A percentile compares a stretch with the other conserved stretches of the same genome.
Conservation (phyloP, 345 rosid species). For the Nasturtium officinale region DNA sequence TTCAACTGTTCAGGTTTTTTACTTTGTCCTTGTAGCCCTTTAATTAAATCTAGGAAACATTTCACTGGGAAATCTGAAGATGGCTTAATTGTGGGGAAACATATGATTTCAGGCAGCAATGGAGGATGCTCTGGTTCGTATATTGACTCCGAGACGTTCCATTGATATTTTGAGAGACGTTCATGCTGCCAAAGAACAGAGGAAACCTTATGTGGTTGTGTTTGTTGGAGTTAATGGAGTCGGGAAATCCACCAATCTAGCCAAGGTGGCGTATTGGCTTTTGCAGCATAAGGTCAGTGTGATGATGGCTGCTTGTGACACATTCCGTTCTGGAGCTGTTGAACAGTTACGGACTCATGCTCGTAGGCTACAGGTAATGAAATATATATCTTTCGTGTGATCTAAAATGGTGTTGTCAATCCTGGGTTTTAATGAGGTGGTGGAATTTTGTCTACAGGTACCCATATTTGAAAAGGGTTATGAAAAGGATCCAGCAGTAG, state of each 20-base stretch:
- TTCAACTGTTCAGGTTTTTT: slow-evolving; percentile 87
- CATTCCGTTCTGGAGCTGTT: slow-evolving; percentile 98
- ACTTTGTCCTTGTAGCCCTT: slow-evolving; percentile 15
- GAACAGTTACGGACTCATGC: slow-evolving; percentile 98
- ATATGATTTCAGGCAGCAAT: slow-evolving; percentile 71
- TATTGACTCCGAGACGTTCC: slow-evolving; percentile 95
- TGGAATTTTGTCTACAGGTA: slow-evolving; percentile 49
- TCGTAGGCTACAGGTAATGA: slow-evolving; percentile 84
- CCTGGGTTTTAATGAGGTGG: background rate
- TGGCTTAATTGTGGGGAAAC: slow-evolving; percentile 28
- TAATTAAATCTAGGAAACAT: background rate
- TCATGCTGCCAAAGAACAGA: slow-evolving; percentile 88
- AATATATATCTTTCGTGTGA: background rate
- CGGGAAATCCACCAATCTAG: slow-evolving; percentile 96
- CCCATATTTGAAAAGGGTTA: slow-evolving; percentile 98
- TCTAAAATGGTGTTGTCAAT: background rate
- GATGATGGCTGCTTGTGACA: slow-evolving; percentile 99
- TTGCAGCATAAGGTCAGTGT: slow-evolving; percentile 84
- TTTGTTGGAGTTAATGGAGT: slow-evolving; percentile 99
- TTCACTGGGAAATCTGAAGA: slow-evolving; percentile 1
- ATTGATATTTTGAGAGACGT: slow-evolving; percentile 95
- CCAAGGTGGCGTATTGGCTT: slow-evolving; percentile 99
- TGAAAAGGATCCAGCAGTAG: slow-evolving; percentile 96
- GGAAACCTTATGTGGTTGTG: slow-evolving; percentile 91
- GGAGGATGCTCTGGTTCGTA: slow-evolving; percentile 97